These are phyloP conservation scores for Pichia sp. DNA, from an alignment of 1,139 yeast species.

Conservation along the genomic window DNA sequence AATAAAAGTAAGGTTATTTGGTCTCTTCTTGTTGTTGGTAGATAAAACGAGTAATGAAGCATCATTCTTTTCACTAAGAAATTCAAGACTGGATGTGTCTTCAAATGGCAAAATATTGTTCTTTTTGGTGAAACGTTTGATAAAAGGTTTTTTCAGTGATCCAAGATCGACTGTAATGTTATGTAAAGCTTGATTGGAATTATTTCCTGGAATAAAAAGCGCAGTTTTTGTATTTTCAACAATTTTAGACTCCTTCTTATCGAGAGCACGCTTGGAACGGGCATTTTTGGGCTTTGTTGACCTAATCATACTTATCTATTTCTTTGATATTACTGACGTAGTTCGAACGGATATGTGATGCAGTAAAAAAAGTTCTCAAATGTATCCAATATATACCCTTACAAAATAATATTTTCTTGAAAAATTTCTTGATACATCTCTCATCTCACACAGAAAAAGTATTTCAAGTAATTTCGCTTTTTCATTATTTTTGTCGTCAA, in stretches of 20 bases:
- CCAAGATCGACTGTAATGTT: slow-evolving; percentile 86
- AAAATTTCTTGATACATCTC: too few relatives aligned
- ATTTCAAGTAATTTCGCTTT: too few relatives aligned
- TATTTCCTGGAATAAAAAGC: slow-evolving; percentile 83
- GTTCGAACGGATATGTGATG: too few relatives aligned
- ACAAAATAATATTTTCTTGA: too few relatives aligned
- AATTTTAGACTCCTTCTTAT: slow-evolving; percentile 79
- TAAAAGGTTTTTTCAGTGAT: slow-evolving; percentile 87
- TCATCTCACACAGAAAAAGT: too few relatives aligned
- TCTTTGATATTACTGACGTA: too few relatives aligned
- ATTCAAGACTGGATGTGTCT: slow-evolving; percentile 79
- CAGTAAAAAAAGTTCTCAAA: too few relatives aligned
- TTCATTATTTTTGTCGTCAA: too few relatives aligned
- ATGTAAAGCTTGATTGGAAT: slow-evolving; percentile 71
- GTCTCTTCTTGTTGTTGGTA: slow-evolving; percentile 83
- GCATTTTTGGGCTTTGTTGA: slow-evolving; percentile 87
- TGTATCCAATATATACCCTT: too few relatives aligned
- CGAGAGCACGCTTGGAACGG: slow-evolving; percentile 90
- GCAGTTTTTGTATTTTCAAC: slow-evolving; percentile 89
- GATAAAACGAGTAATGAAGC: slow-evolving; percentile 78
- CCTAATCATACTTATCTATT: too few relatives aligned
- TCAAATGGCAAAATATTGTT: slow-evolving; percentile 91
- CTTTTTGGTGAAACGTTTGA: slow-evolving; percentile 79
- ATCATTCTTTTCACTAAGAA: slow-evolving; percentile 92
- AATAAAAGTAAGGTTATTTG: slow-evolving; percentile 79